Base-by-base conservation (phyloP, 768 basidiomycete species). In the Lentinula raphanica region DNA sequence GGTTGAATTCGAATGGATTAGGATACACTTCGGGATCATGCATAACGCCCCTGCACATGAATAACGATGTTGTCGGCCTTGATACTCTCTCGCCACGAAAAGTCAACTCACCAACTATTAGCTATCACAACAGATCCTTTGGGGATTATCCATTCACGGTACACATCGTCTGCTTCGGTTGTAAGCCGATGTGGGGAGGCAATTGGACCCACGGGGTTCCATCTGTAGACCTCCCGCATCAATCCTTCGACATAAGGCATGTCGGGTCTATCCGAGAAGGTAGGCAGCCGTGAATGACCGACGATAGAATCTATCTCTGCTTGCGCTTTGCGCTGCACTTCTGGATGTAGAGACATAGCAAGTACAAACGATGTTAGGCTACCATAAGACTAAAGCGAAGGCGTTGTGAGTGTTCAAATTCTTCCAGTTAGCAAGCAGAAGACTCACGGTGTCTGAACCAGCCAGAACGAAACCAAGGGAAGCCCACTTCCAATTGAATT, bases 121-220 rank as follows among this genome's bases (percentile, higher is more conserved):
- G 65, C 54, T 17, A 66, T 53, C 0, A 69, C 45, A 13, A 64
- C 45, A 21, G 67, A 62, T 3, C 74, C 76, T 58, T 69, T 68
- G 15, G 75, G 74, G 38, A 76, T 71, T 44, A 65, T 66, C 59
- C 73, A 74, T 4, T 73, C 73, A 40, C 69, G 66, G 50, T 71
- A 74, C 15, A 70, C 66, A 56, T 74, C 71, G 25, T 74, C 71
- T 23, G 63, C 49, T 31, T 54, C 53, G 1, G 21, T 49, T 9
- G 56, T 62, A 19, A 58, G 42, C 15, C 50, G 28, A 46, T 64
- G 66, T 2, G 62, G 58, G 23, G 67, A 50, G 25, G 57, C 67
- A 45, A 69, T 23, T 12, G 68, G 68, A 4, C 51, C 42, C 7
- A 59, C 59, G 1, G 63, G 55, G 21, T 57, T 59, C 67, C 66